Evolutionary conservation across 768 basidiomycete genomes (phyloP), one percentile per base, ranked within the genome.

Genomic region (Sarcodon sp.): DNA sequence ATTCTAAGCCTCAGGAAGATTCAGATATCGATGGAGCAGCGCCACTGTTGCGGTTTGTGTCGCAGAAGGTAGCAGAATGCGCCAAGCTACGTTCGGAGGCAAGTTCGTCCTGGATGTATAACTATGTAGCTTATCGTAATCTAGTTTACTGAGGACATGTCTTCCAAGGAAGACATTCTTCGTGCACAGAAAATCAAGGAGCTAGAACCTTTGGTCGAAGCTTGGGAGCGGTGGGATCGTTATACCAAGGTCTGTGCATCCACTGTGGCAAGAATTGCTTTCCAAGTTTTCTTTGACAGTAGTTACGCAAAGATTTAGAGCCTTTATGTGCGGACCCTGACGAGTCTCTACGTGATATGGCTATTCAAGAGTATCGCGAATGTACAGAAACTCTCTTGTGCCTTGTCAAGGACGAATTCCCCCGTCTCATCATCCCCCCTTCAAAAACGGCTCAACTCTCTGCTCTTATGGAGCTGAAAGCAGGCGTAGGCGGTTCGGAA

Each of bases 401-500:
- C 4, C 53, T 61, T 47, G 57, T 65, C 43, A 54, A 64, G 6
- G 52, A 55, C 1, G 76, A 71, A 0, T 80, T 93, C 55, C 87
- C 90, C 0, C 54, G 71, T 0, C 71, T 91, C 3, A 77, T 94
- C 49, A 70, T 87, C 2, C 90, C 88, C 0, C 66, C 78, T 0
- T 87, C 87, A 0, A 54, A 71, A 3, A 89, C 88, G 1, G 66
- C 67, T 0, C 62, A 73, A 3, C 67, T 88, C 12, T 83, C 85
- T 8, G 89, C 88, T 3, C 69, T 97, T 45, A 67, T 99, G 52
- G 94, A 98, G 56, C 68, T 98, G 44, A 94, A 94, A 57, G 79
- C 91, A 0, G 94, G 92, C 12, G 89, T 92, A 0, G 94, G 94
- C 0, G 94, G 94, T 0, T 80, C 82, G 0, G 94, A 99, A 61